These are phyloP conservation scores for Backusella psychrophila DNA, from an alignment of 192 early-diverging fungal genomes.

Conservation along the genomic window DNA sequence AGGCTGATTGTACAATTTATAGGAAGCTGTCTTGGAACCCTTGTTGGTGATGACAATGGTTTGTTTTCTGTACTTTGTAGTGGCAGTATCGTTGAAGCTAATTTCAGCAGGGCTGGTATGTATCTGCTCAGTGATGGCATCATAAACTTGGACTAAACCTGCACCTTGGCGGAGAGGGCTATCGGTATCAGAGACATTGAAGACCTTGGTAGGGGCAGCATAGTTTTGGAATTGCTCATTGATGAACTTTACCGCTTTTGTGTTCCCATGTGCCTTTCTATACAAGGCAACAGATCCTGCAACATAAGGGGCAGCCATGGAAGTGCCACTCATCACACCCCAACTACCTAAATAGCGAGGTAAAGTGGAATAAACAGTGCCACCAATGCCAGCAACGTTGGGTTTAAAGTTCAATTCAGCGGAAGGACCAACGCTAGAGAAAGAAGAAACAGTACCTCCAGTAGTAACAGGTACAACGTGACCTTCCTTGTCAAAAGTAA, in stretches of 20 bases:
- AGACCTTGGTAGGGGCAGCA: constrained; percentile 7
- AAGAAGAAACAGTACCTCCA: constrained; percentile 60
- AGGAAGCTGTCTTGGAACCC: constrained; percentile 35
- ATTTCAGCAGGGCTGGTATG: constrained; percentile 44
- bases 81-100: constrained; percentile 50
- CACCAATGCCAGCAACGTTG: constrained; percentile 54
- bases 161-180: constrained; percentile 46
- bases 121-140: constrained; percentile 33
- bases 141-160: constrained; percentile 52
- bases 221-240: constrained; percentile 36
- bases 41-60: constrained; percentile 44
- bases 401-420: constrained; percentile 60
- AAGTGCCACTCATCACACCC: constrained; percentile 78
- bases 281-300: constrained; percentile 60
- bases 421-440: constrained; percentile 66
- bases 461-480: constrained; percentile 33
- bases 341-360: constrained; percentile 44
- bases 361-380: constrained; percentile 54
- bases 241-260: constrained; percentile 21
- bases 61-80: constrained; percentile 28
- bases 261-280: constrained; percentile 30
- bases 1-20: constrained; percentile 35
- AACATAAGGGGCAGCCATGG: constrained; percentile 88
- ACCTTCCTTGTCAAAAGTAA: constrained; percentile 49
- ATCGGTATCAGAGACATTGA: constrained; percentile 7